phyloP scores from a whole-genome alignment of 225 moss, liverwort and hornwort species.

The Neckera pumila region DNA sequence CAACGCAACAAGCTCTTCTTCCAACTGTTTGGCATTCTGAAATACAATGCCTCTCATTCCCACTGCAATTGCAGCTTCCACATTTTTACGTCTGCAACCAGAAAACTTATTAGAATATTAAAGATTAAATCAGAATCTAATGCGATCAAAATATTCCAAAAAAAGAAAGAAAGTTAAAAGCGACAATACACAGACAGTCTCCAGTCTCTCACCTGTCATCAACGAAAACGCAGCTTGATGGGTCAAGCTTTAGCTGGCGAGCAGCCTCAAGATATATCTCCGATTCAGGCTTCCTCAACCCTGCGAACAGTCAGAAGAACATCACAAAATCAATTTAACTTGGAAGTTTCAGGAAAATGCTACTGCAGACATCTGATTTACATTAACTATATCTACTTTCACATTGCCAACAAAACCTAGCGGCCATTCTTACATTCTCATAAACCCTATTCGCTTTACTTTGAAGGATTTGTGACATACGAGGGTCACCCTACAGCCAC shows the following conservation, averaged over 20 bases:
- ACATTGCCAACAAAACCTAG: background rate
- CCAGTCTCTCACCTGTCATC: conserved; percentile 68
- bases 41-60: conserved; percentile 87
- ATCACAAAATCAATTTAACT: background rate
- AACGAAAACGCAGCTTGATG: conserved; percentile 69
- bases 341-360: background rate
- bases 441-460: background rate
- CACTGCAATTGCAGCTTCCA: conserved; percentile 67
- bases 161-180: background rate
- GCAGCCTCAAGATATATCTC: conserved; percentile 66
- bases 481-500: background rate
- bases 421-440: background rate
- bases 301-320: conserved; percentile 9
- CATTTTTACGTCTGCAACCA: conserved; percentile 57
- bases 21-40: conserved; percentile 48
- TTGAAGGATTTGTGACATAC: background rate
- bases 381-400: background rate
- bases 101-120: background rate
- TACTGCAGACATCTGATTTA: background rate
- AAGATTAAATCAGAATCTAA: background rate
- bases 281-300: conserved; percentile 74
- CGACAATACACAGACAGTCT: background rate
- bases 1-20: conserved; percentile 54
- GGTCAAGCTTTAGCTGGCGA: conserved; percentile 58
- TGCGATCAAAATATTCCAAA: background rate